Percentiles rank a stretch among this genome's conserved stretches.
Evolutionary conservation across 352 stramenopile genomes (phyloP).

Genomic region (Phytopythium oedochilum): DNA sequence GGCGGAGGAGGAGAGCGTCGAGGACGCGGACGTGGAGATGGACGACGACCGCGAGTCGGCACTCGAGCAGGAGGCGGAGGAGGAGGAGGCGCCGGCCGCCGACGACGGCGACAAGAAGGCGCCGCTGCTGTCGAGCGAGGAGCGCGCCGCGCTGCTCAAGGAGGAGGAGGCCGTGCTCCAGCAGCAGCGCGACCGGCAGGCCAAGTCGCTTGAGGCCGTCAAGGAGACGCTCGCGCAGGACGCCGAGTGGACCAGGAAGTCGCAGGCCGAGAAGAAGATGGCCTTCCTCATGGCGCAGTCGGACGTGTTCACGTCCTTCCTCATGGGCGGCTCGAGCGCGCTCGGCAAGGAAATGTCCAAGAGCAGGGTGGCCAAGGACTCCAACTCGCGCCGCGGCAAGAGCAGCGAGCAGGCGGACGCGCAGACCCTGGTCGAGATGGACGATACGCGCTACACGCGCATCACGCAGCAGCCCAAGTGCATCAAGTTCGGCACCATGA

Average conservation of each 20-base stretch:
- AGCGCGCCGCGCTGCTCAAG: conserved; percentile 48
- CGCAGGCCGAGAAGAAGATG: conserved; percentile 67
- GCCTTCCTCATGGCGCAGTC: conserved; percentile 88
- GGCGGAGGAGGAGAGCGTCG: conserved; percentile 28
- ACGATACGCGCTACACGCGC: conserved; percentile 75
- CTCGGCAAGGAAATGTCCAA: conserved; percentile 78
- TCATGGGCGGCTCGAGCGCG: conserved; percentile 78
- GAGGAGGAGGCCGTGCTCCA: conserved; percentile 69
- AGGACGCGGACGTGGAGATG: conserved; percentile 18
- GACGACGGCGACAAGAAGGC: conserved; percentile 24
- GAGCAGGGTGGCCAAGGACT: conserved; percentile 28
- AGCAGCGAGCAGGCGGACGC: conserved; percentile 65
- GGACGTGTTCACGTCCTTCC: conserved; percentile 85
- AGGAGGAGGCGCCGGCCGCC: conserved; percentile 7
- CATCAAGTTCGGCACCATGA: conserved; percentile 88
- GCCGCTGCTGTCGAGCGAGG: conserved; percentile 45
- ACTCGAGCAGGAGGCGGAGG: conserved; percentile 8
- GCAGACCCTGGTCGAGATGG: conserved; percentile 68
- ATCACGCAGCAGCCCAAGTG: conserved; percentile 75
- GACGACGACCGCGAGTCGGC: conserved; percentile 5
- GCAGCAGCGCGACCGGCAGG: conserved; percentile 76
- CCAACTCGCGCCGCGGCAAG: conserved; percentile 55
- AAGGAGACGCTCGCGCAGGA: conserved; percentile 59
- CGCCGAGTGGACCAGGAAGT: conserved; percentile 39
- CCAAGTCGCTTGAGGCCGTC: conserved; percentile 66